phyloP scores from a whole-genome alignment of 345 rosid genomes.

The Bretschneidera sinensis region DNA sequence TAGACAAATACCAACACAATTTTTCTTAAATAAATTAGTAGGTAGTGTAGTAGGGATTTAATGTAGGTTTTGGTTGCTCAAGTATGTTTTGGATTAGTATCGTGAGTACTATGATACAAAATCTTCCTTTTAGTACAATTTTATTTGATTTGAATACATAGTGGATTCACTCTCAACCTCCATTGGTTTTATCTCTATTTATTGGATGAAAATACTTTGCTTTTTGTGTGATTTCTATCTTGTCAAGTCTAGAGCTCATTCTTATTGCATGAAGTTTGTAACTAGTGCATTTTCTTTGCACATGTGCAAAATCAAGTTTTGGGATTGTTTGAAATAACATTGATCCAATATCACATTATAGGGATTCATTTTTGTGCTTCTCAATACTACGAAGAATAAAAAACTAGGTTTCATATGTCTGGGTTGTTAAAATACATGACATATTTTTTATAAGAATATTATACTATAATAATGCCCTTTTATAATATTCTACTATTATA shows the following conservation, averaged over 20 bases:
- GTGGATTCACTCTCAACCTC: conserved; percentile 51
- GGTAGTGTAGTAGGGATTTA: too few species aligned
- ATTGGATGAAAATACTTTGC: conserved; percentile 6
- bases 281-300: conserved; percentile 4
- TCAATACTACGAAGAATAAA: conserved; percentile 5
- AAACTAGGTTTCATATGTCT: conserved; percentile 3
- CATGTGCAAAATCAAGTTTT: conserved; percentile 16
- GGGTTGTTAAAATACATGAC: conserved; percentile 4
- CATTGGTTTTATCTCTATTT: conserved; percentile 29
- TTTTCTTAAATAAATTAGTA: too few species aligned
- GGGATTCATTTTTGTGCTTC: conserved; percentile 2
- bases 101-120: conserved; percentile 26
- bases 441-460: conserved; percentile 8
- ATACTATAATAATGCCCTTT: conserved; percentile 14
- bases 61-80: too few species aligned
- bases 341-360: conserved; percentile 8
- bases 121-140: conserved; percentile 14
- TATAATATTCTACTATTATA: too few species aligned
- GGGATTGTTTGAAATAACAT: not conserved
- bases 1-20: too few species aligned
- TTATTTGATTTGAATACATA: conserved; percentile 29
- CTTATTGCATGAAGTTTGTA: conserved; percentile 14
- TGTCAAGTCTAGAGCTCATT: conserved; percentile 12
- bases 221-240: conserved; percentile 14
- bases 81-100: too few species aligned